Percentiles rank a stretch among this genome's conserved stretches.
These are phyloP conservation scores for Erigeron canadensis DNA, from an alignment of 129 eudicot species.

Conservation along the genomic window DNA sequence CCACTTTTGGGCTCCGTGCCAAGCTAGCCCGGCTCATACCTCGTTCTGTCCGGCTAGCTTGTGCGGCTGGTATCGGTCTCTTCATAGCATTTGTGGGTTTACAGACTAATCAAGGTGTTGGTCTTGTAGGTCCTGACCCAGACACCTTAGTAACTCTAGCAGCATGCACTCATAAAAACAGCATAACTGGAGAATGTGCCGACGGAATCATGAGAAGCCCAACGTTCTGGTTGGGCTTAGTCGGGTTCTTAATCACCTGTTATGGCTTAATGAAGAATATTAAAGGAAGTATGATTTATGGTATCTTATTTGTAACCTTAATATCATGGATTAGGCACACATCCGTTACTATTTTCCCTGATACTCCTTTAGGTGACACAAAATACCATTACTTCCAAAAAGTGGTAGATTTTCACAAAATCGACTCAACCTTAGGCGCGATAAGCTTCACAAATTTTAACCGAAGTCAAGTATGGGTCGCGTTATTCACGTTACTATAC, in stretches of 20 bases:
- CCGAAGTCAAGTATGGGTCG: slow-evolving; percentile 71
- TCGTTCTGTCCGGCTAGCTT: slow-evolving; percentile 56
- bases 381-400: slow-evolving; percentile 62
- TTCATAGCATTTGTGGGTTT: slow-evolving; percentile 86
- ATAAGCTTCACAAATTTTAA: slow-evolving; percentile 68
- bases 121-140: slow-evolving; percentile 72
- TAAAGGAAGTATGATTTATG: slow-evolving; percentile 87
- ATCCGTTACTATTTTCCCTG: slow-evolving; percentile 61
- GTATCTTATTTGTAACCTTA: slow-evolving; percentile 66
- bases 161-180: slow-evolving; percentile 50
- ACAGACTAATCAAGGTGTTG: slow-evolving; percentile 74
- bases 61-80: slow-evolving; percentile 82
- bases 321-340: slow-evolving; percentile 80
- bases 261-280: slow-evolving; percentile 71
- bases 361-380: slow-evolving; percentile 65
- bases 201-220: slow-evolving; percentile 72
- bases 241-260: slow-evolving; percentile 63
- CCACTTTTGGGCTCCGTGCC: slow-evolving; percentile 67
- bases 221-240: slow-evolving; percentile 74
- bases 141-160: slow-evolving; percentile 58
- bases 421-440: slow-evolving; percentile 69
- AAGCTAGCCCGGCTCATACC: slow-evolving; percentile 71
- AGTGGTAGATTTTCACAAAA: slow-evolving; percentile 69
- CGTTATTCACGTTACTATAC: slow-evolving; percentile 65
- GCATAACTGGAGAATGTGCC: slow-evolving; percentile 57